Base-by-base conservation (phyloP, 73 alveolate species). In the Paramecium biaurelia region DNA sequence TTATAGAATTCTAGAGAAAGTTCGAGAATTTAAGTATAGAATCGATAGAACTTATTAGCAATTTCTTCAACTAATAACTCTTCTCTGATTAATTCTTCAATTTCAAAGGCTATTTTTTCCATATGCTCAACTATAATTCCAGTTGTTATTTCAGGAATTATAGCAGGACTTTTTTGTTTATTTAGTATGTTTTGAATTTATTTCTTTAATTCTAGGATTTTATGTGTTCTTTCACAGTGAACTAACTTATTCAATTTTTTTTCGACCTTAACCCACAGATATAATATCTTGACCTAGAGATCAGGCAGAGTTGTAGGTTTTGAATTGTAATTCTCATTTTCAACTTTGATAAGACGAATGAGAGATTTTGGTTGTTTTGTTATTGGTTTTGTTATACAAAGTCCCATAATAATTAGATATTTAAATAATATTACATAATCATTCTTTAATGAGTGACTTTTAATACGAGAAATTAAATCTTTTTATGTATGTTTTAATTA, bases 311-410 rank as follows among this genome's bases (percentile, higher is more conserved):
- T 30, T 11, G 24, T 12, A 30, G 84, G 84, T 63, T 63, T 63
- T 63, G 84, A n/a, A 14, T 30, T 63, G 43, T 26, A 30, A 32
- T 26, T 26, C 24, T 63, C 49, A n/a, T 63, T 63, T 63, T 63
- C 84, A 63, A 63, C 45, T n/a, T 63, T 63, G 26, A 63, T 63
- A 63, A 63, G 84, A 63, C 84, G 84, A 63, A 63, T 63, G 34
- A 63, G 26, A 32, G 84, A 26, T 10, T 63, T 63, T 26, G 84
- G 84, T 63, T 63, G 84, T 63, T 63, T 63, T 11, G 84, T 63
- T 23, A 12, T 63, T 63, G 84, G 84, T 63, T 63, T 63, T 63
- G 84, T 63, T 63, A 63, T 32, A 63, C 84, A 63, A 63, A 63
- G 84, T 26, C 84, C 84, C 84, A 63, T 63, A 18, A 53, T 63